These are phyloP conservation scores for Xylariaceae sp. DNA, from an alignment of 2,329 filamentous ascomycete species.

Conservation along the genomic window DNA sequence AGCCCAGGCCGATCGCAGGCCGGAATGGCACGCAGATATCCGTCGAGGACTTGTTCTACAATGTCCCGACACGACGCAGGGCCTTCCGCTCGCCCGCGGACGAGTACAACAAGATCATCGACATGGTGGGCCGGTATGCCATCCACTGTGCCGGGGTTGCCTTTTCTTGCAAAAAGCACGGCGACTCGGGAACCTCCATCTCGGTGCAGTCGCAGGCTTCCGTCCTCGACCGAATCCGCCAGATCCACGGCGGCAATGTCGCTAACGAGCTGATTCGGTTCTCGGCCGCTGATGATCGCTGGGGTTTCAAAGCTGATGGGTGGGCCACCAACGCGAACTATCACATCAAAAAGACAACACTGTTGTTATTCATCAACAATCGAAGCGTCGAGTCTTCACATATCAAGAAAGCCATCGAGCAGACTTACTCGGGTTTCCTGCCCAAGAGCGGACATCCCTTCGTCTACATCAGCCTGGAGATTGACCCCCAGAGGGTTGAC, in stretches of 20 bases:
- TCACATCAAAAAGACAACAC: conserved; percentile 78
- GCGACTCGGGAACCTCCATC: conserved; percentile 77
- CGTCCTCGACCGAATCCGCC: conserved; percentile 77
- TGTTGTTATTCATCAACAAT: conserved; percentile 95
- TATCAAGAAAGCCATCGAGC: conserved; percentile 86
- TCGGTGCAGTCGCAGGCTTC: conserved; percentile 70
- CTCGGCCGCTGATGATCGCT: conserved; percentile 63
- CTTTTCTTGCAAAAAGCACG: conserved; percentile 95
- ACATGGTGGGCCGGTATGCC: conserved; percentile 88
- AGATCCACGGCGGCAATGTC: conserved; percentile 77
- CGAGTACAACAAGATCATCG: conserved; percentile 96
- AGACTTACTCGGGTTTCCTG: conserved; percentile 79
- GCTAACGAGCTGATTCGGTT: conserved; percentile 85
- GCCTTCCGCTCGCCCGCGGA: conserved; percentile 90
- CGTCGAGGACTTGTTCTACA: conserved; percentile 96
- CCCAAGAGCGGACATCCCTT: conserved; percentile 95
- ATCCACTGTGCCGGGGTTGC: conserved; percentile 87
- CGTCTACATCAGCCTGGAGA: conserved; percentile 84
- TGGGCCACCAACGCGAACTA: conserved; percentile 92
- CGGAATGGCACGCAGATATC: conserved; percentile 90
- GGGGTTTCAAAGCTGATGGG: conserved; percentile 78
- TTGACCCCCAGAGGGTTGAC: conserved; percentile 86
- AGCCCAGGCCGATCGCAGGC: conserved; percentile 83
- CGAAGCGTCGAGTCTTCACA: conserved; percentile 83
- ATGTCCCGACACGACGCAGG: conserved; percentile 77